A percentile compares a stretch with the other conserved stretches of the same genome.
Conservation (phyloP, 148 eudicot genomes). For the Silene uniflora region DNA sequence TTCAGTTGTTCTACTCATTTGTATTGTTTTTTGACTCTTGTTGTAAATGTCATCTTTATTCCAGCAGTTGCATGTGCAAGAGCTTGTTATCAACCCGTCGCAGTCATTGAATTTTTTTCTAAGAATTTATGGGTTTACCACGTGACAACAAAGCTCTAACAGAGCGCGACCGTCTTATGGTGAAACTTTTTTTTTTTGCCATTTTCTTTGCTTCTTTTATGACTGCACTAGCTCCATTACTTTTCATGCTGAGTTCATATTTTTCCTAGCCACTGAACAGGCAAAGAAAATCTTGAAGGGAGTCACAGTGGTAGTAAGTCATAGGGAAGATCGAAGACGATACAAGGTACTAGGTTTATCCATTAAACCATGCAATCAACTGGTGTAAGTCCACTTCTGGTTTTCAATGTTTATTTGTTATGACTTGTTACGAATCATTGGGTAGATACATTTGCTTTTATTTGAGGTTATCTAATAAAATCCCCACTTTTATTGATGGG, state of each 20-base stretch:
- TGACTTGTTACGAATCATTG: background rate
- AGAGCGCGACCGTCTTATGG: constrained; percentile 48
- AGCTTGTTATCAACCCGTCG: constrained; percentile 40
- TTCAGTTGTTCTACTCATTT: constrained; percentile 9
- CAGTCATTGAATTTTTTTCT: constrained; percentile 33
- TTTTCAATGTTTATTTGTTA: background rate
- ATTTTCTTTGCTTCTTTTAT: background rate
- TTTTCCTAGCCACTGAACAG: constrained; percentile 15
- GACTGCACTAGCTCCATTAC: background rate
- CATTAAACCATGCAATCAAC: constrained; percentile 10
- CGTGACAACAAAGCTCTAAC: constrained; percentile 29
- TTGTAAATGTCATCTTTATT: background rate
- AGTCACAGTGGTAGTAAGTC: constrained; percentile 32
- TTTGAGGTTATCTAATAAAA: background rate
- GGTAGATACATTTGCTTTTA: background rate
- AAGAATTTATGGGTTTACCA: constrained; percentile 28
- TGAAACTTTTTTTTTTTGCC: constrained; percentile 1
- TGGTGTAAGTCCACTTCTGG: constrained; percentile 8
- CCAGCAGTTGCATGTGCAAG: constrained; percentile 24
- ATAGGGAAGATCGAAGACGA: constrained; percentile 30
- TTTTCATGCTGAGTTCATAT: background rate
- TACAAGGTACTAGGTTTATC: constrained; percentile 24
- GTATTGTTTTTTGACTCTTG: background rate
- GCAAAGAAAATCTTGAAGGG: constrained; percentile 37
- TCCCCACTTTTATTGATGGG: background rate